phyloP scores from a whole-genome alignment of 140 eudicot species.

The Senecio squalidus region DNA sequence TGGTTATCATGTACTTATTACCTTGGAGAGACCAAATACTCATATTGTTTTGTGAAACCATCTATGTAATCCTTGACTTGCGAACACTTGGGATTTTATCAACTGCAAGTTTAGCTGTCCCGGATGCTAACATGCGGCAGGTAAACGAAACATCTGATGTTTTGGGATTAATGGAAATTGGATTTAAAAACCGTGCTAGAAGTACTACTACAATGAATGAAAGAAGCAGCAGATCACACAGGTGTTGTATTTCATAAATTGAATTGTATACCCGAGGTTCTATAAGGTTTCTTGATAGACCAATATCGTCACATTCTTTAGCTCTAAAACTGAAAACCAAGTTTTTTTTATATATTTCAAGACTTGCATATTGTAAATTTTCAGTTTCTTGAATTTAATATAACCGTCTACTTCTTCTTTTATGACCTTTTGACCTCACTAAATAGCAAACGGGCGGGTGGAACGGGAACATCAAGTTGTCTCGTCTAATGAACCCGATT shows the following conservation, averaged over 20 bases:
- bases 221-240: constrained; percentile 98
- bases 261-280: neutral
- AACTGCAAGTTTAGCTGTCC: constrained; percentile 79
- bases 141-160: constrained; percentile 74
- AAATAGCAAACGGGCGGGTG: too few species aligned
- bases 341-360: neutral
- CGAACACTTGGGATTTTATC: constrained; percentile 90
- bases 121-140: constrained; percentile 74
- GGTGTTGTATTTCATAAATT: constrained; percentile 32
- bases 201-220: constrained; percentile 77
- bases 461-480: too few species aligned
- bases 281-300: too few species aligned
- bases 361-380: neutral
- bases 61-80: constrained; percentile 48
- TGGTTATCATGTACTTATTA: constrained; percentile 4
- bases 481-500: too few species aligned
- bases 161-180: constrained; percentile 70
- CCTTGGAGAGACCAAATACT: constrained; percentile 5
- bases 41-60: constrained; percentile 3
- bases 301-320: too few species aligned
- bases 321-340: neutral
- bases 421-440: too few species aligned
- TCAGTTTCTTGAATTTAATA: too few species aligned
- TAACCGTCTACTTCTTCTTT: too few species aligned
- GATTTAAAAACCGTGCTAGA: constrained; percentile 68